Conservation (phyloP, 2,329 filamentous ascomycete species). For the Herpomyces periplanetae region DNA sequence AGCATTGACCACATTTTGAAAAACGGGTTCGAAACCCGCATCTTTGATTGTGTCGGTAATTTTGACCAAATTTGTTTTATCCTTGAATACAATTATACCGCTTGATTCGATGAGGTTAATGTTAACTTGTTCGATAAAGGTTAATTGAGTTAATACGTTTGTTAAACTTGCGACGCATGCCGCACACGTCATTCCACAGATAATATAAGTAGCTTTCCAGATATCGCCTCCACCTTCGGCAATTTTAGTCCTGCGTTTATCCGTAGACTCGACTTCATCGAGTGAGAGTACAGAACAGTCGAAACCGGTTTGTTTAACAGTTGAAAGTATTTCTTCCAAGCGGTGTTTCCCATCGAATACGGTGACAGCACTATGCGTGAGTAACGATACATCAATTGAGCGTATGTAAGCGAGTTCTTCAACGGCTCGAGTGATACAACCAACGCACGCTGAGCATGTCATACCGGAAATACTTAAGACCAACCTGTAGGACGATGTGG, state of each 20-base stretch:
- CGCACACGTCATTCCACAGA: slow-evolving; percentile 34
- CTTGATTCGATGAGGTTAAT: slow-evolving; percentile 28
- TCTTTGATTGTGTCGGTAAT: slow-evolving; percentile 15
- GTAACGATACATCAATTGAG: slow-evolving; percentile 19
- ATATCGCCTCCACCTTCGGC: too few relatives aligned
- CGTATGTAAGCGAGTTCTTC: slow-evolving; percentile 17
- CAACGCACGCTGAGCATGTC: slow-evolving; percentile 28
- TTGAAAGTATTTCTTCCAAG: slow-evolving; percentile 10
- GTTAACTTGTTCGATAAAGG: slow-evolving; percentile 16
- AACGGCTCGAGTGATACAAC: slow-evolving; percentile 19
- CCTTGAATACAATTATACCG: slow-evolving; percentile 17
- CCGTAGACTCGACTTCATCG: too few relatives aligned
- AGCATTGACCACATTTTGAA: slow-evolving; percentile 13
- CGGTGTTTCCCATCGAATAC: slow-evolving; percentile 14
- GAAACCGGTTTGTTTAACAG: slow-evolving; percentile 14
- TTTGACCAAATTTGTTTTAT: slow-evolving; percentile 10
- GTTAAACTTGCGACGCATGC: slow-evolving; percentile 23
- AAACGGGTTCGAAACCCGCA: slow-evolving; percentile 21
- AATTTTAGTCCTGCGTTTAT: too few relatives aligned
- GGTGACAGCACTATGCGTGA: slow-evolving; percentile 23
- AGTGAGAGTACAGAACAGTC: too few relatives aligned
- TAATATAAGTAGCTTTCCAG: slow-evolving; percentile 11
- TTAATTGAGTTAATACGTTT: slow-evolving; percentile 15
- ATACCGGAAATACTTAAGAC: slow-evolving; percentile 29
- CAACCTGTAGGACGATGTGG: too few relatives aligned